Base-by-base conservation (phyloP, 805 yeast genomes). In the Wickerhamiella azyma region DNA sequence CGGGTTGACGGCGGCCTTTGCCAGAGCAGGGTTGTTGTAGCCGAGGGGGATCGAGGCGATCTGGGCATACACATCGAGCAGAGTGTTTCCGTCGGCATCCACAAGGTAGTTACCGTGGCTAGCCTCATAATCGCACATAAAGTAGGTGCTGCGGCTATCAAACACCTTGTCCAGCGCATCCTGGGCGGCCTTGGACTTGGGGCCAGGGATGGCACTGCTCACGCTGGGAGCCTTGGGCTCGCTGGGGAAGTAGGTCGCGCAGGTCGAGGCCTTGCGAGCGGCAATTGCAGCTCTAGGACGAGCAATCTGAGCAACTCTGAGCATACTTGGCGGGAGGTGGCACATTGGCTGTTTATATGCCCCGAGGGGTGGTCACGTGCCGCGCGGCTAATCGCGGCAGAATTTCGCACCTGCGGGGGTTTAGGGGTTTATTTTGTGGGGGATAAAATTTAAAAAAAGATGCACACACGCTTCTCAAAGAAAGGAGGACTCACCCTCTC, bases 21-120 rank as follows among this genome's bases (percentile, higher is more conserved):
- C 68, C 53, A 83, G 69, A 37, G 74, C 79, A 17, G 94, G 94
- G 68, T 83, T 80, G 70, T 84, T 83, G 75, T 83, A 83, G 41
- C 94, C 94, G 50, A 83, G 70, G 14, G 92, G 80, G 53, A 83
- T 82, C 11, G 94, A 83, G 10, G 94, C 84, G 55, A 83, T 81
- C 67, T 83, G 94, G 39, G 85, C 81, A 59, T 83, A 84, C 36
- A 77, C 76, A 61, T 84, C 94, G 56, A 84, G 73, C 58, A 71
- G 68, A 32, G 66, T 59, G 69, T 85, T 84, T 40, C 94, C 94
- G 58, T 84, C 94, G 28, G 71, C 81, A 58, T 84, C 94, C 44
- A 71, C 80, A 41, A 84, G 71, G 67, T 82, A 84, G 74, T 84
- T 84, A 61, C 94, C 94, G 30, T 58, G 47, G 2, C 92, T 81